Percentiles rank a stretch among this genome's conserved stretches.
These are phyloP conservation scores for Pholiota molesta DNA, from an alignment of 768 basidiomycete genomes.

Conservation along the genomic window DNA sequence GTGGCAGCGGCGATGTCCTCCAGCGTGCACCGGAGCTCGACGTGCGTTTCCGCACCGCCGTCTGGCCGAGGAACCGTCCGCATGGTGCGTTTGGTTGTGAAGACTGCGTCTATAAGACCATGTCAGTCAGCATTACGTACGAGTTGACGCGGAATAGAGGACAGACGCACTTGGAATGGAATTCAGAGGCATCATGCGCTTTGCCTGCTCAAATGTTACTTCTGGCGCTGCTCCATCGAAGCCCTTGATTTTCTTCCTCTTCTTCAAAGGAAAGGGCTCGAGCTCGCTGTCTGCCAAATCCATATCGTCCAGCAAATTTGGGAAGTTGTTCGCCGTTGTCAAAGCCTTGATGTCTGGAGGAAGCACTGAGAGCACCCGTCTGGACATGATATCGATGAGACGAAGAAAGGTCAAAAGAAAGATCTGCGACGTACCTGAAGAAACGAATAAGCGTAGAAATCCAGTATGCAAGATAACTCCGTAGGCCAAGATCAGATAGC, in stretches of 20 bases:
- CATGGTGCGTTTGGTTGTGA: slow-evolving; percentile 56
- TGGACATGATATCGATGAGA: slow-evolving; percentile 18
- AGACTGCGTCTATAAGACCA: slow-evolving; percentile 46
- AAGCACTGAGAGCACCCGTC: slow-evolving; percentile 62
- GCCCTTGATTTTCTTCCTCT: slow-evolving; percentile 60
- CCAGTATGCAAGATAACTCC: slow-evolving; percentile 91
- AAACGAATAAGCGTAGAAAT: slow-evolving; percentile 82
- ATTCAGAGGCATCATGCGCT: slow-evolving; percentile 34
- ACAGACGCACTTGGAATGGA: slow-evolving; percentile 42
- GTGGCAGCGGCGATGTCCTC: slow-evolving; percentile 77
- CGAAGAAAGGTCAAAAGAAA: neutral
- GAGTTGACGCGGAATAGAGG: neutral
- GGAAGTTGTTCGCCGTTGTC: slow-evolving; percentile 45
- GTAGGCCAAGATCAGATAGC: slow-evolving; percentile 88
- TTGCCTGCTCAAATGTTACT: slow-evolving; percentile 27
- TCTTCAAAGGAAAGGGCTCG: slow-evolving; percentile 30
- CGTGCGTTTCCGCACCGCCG: slow-evolving; percentile 72
- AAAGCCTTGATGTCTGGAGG: slow-evolving; percentile 54
- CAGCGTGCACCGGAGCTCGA: slow-evolving; percentile 72
- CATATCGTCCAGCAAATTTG: slow-evolving; percentile 40
- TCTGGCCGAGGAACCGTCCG: slow-evolving; percentile 61
- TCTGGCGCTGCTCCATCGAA: slow-evolving; percentile 72
- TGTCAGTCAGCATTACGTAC: neutral
- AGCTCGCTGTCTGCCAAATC: slow-evolving; percentile 32
- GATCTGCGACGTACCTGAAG: slow-evolving; percentile 58